These are phyloP conservation scores for Botrytis cinerea DNA, from an alignment of 2,329 filamentous ascomycete genomes.

Conservation along the genomic window DNA sequence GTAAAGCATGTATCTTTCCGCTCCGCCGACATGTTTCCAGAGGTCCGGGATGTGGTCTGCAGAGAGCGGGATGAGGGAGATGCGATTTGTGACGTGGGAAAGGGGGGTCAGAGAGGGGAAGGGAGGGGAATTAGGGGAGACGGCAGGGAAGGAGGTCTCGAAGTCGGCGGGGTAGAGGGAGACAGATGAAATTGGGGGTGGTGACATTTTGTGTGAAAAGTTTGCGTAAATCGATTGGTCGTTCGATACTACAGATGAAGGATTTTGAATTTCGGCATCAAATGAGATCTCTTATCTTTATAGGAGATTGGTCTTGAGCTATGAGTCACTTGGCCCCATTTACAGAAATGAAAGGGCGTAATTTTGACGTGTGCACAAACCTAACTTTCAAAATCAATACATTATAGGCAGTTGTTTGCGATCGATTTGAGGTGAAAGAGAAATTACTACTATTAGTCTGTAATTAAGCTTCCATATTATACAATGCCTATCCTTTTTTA, in stretches of 20 bases:
- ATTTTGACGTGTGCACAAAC: not conserved
- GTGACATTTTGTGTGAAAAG: not conserved
- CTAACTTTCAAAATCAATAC: not conserved
- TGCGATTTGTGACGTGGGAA: conserved; percentile 23
- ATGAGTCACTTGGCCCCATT: conserved; percentile 3
- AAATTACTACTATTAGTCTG: conserved; percentile 6
- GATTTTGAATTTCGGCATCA: not conserved
- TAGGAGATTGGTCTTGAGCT: not conserved
- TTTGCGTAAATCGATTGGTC: not conserved
- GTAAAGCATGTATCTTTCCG: conserved; percentile 42
- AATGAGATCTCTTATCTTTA: not conserved
- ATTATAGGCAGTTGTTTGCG: not conserved
- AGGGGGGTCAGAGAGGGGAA: conserved; percentile 20
- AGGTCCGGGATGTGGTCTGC: conserved; percentile 30
- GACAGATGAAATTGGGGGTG: not conserved
- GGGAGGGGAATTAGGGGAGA: not conserved
- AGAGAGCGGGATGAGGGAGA: conserved; percentile 32
- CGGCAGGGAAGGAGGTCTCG: conserved; percentile 1
- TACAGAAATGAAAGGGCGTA: not conserved
- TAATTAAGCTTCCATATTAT: conserved; percentile 22
- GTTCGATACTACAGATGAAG: not conserved
- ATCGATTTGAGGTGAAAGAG: not conserved
- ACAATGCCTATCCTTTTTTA: conserved; percentile 24
- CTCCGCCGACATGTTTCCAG: conserved; percentile 31
- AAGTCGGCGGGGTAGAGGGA: conserved; percentile 12